phyloP scores from a whole-genome alignment of 306 rosid species.

The Phaseolus lunatus region DNA sequence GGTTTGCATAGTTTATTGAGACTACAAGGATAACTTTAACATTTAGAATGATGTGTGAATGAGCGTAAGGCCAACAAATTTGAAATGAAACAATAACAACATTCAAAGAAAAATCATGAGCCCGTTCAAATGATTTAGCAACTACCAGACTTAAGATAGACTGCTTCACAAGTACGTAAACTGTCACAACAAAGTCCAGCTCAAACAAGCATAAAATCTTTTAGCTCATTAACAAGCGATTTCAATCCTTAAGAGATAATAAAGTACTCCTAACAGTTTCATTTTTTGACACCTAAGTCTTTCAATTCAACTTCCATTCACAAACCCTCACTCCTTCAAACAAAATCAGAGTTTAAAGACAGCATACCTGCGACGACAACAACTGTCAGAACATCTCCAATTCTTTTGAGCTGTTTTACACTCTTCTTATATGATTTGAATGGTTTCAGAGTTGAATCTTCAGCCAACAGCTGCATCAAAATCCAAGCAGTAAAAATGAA shows the following conservation, averaged over 20 bases:
- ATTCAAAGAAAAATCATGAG: not conserved
- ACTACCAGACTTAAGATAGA: not conserved
- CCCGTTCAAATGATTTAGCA: conserved; percentile 19
- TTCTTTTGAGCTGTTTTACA: conserved; percentile 57
- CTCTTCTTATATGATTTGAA: conserved; percentile 84
- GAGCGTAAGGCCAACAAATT: conserved; percentile 11
- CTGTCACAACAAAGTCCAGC: not conserved
- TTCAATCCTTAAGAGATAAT: conserved; percentile 27
- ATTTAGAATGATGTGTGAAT: conserved; percentile 8
- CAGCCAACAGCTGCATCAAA: conserved; percentile 79
- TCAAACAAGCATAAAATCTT: conserved; percentile 18
- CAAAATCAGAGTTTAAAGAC: conserved; percentile 33
- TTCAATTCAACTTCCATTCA: conserved; percentile 34
- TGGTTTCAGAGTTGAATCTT: conserved; percentile 70
- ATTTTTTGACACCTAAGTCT: conserved; percentile 20
- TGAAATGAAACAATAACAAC: conserved; percentile 17
- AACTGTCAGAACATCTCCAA: conserved; percentile 78
- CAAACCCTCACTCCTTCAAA: not conserved
- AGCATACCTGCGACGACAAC: conserved; percentile 70
- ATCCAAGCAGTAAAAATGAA: conserved; percentile 14
- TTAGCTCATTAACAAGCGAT: conserved; percentile 1
- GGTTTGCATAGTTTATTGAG: conserved; percentile 21
- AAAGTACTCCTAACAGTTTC: conserved; percentile 12
- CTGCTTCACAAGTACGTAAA: conserved; percentile 2
- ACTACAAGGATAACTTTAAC: not conserved